A percentile compares a stretch with the other conserved stretches of the same genome.
Conservation (phyloP, 352 stramenopile genomes). For the Globisporangium recalcitrans region DNA sequence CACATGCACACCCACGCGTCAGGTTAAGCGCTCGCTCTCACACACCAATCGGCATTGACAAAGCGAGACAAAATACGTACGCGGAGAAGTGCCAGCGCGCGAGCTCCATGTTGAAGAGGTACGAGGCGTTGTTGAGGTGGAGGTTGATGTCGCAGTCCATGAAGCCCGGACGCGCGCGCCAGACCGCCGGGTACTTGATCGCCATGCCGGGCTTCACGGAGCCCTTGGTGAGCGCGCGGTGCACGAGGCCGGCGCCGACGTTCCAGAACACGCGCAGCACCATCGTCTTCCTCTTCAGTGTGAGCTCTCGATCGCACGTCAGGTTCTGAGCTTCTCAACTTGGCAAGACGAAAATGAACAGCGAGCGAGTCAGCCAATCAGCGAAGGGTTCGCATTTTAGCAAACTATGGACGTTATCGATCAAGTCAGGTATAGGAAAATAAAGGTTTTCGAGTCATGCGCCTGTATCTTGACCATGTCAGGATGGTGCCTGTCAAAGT, state of each 20-base stretch:
- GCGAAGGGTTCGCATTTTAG: not conserved
- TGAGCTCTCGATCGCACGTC: not conserved
- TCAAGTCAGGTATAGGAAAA: not conserved
- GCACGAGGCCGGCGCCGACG: slow-evolving; percentile 42
- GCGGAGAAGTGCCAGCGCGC: slow-evolving; percentile 77
- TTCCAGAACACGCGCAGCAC: slow-evolving; percentile 74
- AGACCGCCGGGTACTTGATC: slow-evolving; percentile 65
- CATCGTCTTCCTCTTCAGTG: slow-evolving; percentile 23
- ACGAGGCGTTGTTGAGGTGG: slow-evolving; percentile 84
- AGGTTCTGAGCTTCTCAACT: not conserved
- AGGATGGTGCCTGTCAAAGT: too few relatives aligned
- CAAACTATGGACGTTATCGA: not conserved
- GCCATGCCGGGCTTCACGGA: slow-evolving; percentile 42
- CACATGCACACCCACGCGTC: not conserved
- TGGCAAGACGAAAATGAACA: not conserved
- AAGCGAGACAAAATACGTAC: slow-evolving; percentile 26
- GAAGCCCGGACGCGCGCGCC: slow-evolving; percentile 53
- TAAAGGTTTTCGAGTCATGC: not conserved
- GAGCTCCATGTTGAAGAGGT: slow-evolving; percentile 82
- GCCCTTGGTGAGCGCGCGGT: slow-evolving; percentile 49
- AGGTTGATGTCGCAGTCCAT: slow-evolving; percentile 82
- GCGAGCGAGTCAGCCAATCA: not conserved
- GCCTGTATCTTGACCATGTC: too few relatives aligned
- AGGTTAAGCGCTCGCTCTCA: not conserved
- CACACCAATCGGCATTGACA: not conserved